Evolutionary conservation across 139 green algal genomes (phyloP).

Genomic region (Volvox reticuliferus): DNA sequence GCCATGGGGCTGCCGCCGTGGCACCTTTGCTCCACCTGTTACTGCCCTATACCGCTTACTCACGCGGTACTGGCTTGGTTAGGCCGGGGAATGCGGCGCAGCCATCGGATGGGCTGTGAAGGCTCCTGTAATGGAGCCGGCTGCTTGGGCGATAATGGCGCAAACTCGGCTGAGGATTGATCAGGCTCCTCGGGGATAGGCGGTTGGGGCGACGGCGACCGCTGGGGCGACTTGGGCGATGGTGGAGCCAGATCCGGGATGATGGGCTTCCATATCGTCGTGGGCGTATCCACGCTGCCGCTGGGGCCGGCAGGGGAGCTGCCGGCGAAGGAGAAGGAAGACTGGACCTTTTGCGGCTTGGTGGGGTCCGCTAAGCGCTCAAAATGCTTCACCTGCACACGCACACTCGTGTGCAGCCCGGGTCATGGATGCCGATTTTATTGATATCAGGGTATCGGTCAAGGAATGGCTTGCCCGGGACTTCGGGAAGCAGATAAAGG

Average conservation of each 20-base stretch:
- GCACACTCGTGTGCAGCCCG: too few species aligned
- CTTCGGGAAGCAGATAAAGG: too few species aligned
- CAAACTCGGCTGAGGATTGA: not conserved
- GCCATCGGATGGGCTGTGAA: not conserved
- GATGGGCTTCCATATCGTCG: not conserved
- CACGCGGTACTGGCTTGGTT: not conserved
- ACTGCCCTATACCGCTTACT: not conserved
- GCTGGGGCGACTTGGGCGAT: not conserved
- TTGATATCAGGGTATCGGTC: too few species aligned
- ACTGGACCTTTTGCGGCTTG: not conserved
- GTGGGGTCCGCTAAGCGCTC: constrained; percentile 29
- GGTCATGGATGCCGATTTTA: too few species aligned
- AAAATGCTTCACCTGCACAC: constrained; percentile 44
- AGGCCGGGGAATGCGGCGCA: constrained; percentile 15
- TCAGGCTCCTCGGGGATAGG: not conserved
- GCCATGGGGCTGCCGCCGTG: too few species aligned
- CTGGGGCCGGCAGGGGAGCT: not conserved
- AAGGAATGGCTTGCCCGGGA: too few species aligned
- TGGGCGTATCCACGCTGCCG: not conserved
- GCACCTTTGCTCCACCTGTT: too few species aligned
- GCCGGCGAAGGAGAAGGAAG: constrained; percentile 39
- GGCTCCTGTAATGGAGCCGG: not conserved
- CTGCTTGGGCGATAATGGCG: not conserved
- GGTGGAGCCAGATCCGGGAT: not conserved
- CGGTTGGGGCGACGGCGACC: too few species aligned